Evolutionary conservation across 257 asterid species (phyloP).

Genomic region (Solanum neorickii): DNA sequence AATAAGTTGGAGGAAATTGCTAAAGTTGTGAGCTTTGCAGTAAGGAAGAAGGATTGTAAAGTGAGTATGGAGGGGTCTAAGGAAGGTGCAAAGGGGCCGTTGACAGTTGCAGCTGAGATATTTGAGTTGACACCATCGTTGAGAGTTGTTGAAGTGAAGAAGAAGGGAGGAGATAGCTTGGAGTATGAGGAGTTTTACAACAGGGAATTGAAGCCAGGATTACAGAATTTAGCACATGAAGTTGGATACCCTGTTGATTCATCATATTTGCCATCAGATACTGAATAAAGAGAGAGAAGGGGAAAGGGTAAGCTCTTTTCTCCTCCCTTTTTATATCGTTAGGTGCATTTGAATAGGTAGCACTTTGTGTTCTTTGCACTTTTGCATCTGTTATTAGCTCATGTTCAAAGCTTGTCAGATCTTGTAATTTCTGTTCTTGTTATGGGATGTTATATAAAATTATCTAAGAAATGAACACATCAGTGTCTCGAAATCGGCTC

Average conservation of each 20-base stretch:
- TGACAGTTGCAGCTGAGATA: slow-evolving; percentile 83
- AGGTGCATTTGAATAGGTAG: neutral
- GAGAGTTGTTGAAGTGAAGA: slow-evolving; percentile 84
- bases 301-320: slow-evolving; percentile 19
- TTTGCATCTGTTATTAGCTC: slow-evolving; percentile 1
- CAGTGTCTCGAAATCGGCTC: slow-evolving; percentile 2
- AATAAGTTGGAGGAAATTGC: slow-evolving; percentile 86
- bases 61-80: slow-evolving; percentile 76
- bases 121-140: slow-evolving; percentile 78
- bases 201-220: slow-evolving; percentile 59
- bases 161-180: slow-evolving; percentile 67
- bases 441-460: slow-evolving; percentile 8
- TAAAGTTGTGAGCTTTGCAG: slow-evolving; percentile 71
- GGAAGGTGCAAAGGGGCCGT: slow-evolving; percentile 88
- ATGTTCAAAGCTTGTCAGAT: slow-evolving; percentile 10
- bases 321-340: neutral
- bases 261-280: slow-evolving; percentile 42
- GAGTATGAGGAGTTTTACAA: slow-evolving; percentile 74
- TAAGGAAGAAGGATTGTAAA: slow-evolving; percentile 83
- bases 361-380: neutral
- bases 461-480: slow-evolving; percentile 11
- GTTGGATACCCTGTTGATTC: slow-evolving; percentile 15
- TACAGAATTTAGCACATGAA: slow-evolving; percentile 38
- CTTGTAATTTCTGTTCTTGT: slow-evolving; percentile 5
- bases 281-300: slow-evolving; percentile 31